These are phyloP conservation scores for Ogataea methanolica DNA, from an alignment of 805 yeast genomes.

Conservation along the genomic window DNA sequence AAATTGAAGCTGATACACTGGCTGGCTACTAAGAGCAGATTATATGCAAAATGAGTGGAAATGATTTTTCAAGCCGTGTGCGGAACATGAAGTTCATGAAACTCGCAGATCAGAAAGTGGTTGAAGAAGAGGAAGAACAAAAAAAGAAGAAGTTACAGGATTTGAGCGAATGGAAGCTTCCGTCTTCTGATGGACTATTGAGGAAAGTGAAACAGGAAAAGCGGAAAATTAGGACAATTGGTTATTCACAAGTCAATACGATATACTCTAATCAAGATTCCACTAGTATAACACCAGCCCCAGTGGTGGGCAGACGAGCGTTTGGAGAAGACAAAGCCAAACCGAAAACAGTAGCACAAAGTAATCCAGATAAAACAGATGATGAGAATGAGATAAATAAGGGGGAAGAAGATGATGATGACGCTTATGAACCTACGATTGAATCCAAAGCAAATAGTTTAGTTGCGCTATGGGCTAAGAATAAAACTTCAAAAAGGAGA, in stretches of 20 bases:
- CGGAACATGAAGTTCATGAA: constrained; percentile 80
- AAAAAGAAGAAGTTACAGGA: constrained; percentile 36
- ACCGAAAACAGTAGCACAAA: constrained; percentile 5
- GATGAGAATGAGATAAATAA: not conserved
- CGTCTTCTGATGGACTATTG: constrained; percentile 27
- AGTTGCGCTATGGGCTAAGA: constrained; percentile 8
- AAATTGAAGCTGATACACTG: too few species aligned
- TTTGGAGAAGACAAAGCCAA: constrained; percentile 17
- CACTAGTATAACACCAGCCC: constrained; percentile 1
- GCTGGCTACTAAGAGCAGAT: too few species aligned
- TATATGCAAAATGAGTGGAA: constrained; percentile 14
- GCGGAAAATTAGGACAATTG: constrained; percentile 20
- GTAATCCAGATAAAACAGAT: constrained; percentile 17
- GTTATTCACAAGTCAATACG: constrained; percentile 23
- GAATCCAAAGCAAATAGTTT: constrained; percentile 7
- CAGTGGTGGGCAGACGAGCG: constrained; percentile 24
- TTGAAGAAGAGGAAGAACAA: constrained; percentile 29
- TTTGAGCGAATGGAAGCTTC: constrained; percentile 47
- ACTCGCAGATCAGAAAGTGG: constrained; percentile 35
- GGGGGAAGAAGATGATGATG: constrained; percentile 16
- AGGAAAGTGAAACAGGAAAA: constrained; percentile 14
- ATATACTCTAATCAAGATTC: constrained; percentile 1
- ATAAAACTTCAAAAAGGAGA: constrained; percentile 9
- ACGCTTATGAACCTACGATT: constrained; percentile 11
- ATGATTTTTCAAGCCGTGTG: constrained; percentile 58